Evolutionary conservation across 2,329 filamentous ascomycete species (phyloP).

Genomic region (Stachybotrys chartarum): DNA sequence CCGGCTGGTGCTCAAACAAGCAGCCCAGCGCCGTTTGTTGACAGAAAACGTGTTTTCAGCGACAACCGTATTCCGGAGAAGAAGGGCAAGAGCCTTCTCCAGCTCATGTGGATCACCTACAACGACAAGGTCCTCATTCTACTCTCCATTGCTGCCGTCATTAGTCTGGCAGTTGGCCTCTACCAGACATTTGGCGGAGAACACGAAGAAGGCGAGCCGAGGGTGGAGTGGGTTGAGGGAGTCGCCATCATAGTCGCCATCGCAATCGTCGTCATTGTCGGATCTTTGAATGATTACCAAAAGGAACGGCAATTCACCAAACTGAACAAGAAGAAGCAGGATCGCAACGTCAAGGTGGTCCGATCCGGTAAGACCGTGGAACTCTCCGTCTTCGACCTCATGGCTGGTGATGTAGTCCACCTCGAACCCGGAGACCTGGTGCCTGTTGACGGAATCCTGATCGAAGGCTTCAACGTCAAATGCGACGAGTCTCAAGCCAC

Average conservation of each 20-base stretch:
- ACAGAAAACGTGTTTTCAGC: slow-evolving; percentile 63
- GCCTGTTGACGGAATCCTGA: slow-evolving; percentile 66
- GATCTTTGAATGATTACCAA: slow-evolving; percentile 72
- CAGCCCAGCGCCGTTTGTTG: slow-evolving; percentile 37
- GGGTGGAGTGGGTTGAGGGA: slow-evolving; percentile 74
- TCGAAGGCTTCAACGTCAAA: slow-evolving; percentile 66
- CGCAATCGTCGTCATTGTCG: slow-evolving; percentile 67
- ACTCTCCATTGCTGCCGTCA: slow-evolving; percentile 60
- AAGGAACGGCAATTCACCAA: slow-evolving; percentile 76
- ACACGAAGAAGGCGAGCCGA: slow-evolving; percentile 42
- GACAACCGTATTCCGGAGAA: slow-evolving; percentile 69
- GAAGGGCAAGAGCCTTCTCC: slow-evolving; percentile 65
- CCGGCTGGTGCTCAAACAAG: slow-evolving; percentile 4
- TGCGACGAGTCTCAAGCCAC: slow-evolving; percentile 74
- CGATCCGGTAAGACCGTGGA: slow-evolving; percentile 65
- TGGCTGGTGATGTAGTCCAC: slow-evolving; percentile 64
- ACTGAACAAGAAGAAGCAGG: slow-evolving; percentile 72
- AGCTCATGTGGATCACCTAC: slow-evolving; percentile 76
- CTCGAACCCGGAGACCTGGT: slow-evolving; percentile 71
- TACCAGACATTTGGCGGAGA: slow-evolving; percentile 64
- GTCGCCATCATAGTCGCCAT: slow-evolving; percentile 79
- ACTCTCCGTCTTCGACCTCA: slow-evolving; percentile 60
- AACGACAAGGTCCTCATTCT: slow-evolving; percentile 77
- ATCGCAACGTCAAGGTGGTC: slow-evolving; percentile 63
- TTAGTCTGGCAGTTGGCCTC: slow-evolving; percentile 67